phyloP scores from a whole-genome alignment of 78 protist genomes.

The Creolimax fragrantissima region DNA sequence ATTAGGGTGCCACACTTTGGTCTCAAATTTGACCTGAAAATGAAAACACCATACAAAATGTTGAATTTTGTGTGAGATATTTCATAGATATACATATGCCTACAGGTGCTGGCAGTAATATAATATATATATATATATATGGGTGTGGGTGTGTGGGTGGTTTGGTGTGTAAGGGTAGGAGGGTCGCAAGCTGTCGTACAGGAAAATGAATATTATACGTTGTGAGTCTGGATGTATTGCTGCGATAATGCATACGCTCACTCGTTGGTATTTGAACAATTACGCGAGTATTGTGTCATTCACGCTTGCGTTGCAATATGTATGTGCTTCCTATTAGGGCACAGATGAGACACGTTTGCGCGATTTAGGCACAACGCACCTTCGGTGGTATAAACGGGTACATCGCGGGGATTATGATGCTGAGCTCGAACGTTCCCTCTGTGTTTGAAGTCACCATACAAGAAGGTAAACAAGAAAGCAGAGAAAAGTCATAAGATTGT shows the following conservation, averaged over 20 bases:
- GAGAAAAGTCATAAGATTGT: background rate
- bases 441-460: background rate
- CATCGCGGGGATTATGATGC: constrained; percentile 24
- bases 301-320: too few relatives aligned
- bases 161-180: background rate
- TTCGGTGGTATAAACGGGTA: constrained; percentile 59
- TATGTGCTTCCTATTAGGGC: background rate
- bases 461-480: background rate
- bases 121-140: background rate
- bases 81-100: background rate
- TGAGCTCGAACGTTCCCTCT: constrained; percentile 24
- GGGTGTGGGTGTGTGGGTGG: background rate
- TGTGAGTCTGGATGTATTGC: background rate
- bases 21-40: constrained; percentile 26
- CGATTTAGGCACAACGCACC: background rate
- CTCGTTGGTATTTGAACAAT: too few relatives aligned
- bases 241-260: background rate
- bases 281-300: too few relatives aligned
- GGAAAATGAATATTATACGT: background rate
- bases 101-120: background rate
- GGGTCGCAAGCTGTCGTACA: too few relatives aligned
- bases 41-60: background rate
- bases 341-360: background rate
- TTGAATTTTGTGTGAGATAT: too few relatives aligned
- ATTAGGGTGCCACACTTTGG: constrained; percentile 55